phyloP scores from a whole-genome alignment of 768 basidiomycete genomes.

The Amanita pseudoporphyria region DNA sequence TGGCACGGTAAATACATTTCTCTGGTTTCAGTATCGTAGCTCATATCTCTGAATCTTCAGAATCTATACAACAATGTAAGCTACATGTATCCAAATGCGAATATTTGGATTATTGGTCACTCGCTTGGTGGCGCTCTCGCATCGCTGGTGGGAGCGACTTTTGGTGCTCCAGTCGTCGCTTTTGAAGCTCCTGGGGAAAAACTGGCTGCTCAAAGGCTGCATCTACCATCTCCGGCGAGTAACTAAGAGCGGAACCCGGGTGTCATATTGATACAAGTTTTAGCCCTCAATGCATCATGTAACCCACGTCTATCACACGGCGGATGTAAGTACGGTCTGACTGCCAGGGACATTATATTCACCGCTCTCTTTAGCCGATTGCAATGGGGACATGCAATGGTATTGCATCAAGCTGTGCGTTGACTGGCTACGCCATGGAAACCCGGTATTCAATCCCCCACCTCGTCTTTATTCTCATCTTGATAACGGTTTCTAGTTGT shows the following conservation, averaged over 20 bases:
- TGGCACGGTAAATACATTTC: conserved; percentile 53
- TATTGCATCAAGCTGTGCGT: conserved; percentile 38
- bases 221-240: conserved; percentile 78
- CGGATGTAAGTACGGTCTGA: conserved; percentile 40
- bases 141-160: conserved; percentile 77
- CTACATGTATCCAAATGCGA: conserved; percentile 80
- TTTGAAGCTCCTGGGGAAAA: conserved; percentile 81
- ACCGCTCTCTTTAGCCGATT: conserved; percentile 49
- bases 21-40: not conserved
- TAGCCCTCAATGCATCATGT: conserved; percentile 68
- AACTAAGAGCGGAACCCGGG: not conserved
- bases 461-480: not conserved
- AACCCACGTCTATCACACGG: conserved; percentile 88
- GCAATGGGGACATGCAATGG: conserved; percentile 81
- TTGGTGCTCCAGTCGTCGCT: conserved; percentile 86
- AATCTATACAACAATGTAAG: conserved; percentile 90
- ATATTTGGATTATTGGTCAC: conserved; percentile 81
- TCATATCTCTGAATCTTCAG: conserved; percentile 27
- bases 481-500: conserved; percentile 37
- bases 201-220: conserved; percentile 63
- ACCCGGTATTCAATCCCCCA: conserved; percentile 29
- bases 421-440: conserved; percentile 78
- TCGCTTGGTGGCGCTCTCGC: conserved; percentile 84
- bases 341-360: not conserved
- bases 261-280: not conserved